phyloP scores from a whole-genome alignment of 2,329 filamentous ascomycete species.

The Ophiostoma piceae region DNA sequence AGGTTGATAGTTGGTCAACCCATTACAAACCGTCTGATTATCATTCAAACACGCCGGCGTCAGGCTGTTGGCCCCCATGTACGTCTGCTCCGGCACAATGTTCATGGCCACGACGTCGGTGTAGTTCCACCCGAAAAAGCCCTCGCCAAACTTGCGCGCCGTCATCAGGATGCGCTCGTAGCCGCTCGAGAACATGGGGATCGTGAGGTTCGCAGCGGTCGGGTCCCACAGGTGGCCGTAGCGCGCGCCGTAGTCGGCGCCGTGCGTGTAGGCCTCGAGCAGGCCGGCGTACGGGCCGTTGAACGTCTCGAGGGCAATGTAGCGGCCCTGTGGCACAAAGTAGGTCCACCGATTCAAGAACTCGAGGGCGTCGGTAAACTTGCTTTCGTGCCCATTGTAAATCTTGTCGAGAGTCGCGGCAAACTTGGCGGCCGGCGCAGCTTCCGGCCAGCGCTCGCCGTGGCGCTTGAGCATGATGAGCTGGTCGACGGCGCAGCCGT shows the following conservation, averaged over 20 bases:
- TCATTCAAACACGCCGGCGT: slow-evolving; percentile 51
- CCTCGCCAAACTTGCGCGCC: slow-evolving; percentile 55
- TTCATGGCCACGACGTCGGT: slow-evolving; percentile 55
- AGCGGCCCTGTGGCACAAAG: slow-evolving; percentile 19
- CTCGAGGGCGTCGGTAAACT: slow-evolving; percentile 17
- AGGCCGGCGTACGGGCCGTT: slow-evolving; percentile 25
- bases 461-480: slow-evolving; percentile 56
- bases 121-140: slow-evolving; percentile 55
- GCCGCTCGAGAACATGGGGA: slow-evolving; percentile 34
- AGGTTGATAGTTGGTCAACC: slow-evolving; percentile 23
- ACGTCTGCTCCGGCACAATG: slow-evolving; percentile 27
- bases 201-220: slow-evolving; percentile 20
- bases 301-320: slow-evolving; percentile 24
- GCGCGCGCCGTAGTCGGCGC: slow-evolving; percentile 25
- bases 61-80: slow-evolving; percentile 44
- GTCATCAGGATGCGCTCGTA: slow-evolving; percentile 60
- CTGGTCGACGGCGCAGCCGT: slow-evolving; percentile 54
- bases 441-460: slow-evolving; percentile 59
- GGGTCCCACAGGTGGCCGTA: slow-evolving; percentile 26
- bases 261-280: slow-evolving; percentile 24
- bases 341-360: slow-evolving; percentile 25
- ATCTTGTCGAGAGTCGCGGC: slow-evolving; percentile 20
- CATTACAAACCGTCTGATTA: slow-evolving; percentile 35
- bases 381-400: slow-evolving; percentile 9
- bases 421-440: slow-evolving; percentile 39